Evolutionary conservation across 345 rosid species (phyloP), one percentile per base, ranked within the genome.

Genomic region (Brassica cretica): DNA sequence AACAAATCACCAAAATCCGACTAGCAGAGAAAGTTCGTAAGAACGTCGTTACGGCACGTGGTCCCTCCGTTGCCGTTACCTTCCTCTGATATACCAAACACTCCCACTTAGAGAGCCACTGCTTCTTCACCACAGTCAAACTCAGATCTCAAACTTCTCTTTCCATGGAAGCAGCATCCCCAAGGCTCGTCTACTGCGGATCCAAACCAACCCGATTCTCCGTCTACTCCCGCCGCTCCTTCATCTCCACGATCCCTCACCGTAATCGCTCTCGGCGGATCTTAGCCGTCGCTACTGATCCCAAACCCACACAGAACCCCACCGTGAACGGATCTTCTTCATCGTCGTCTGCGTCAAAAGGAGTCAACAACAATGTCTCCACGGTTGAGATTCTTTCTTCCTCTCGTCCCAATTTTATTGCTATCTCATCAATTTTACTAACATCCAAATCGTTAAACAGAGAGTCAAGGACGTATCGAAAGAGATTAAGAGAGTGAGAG

Each of bases 401-500:
- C n/a, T 51, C 64, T 69, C 14, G 4, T 46, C 69, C 15, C n/a
- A 19, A 24, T 56, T 55, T 25, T 29, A 59, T 24, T 25, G 29
- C 29, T 25, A 3, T 25, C 29, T 25, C 29, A 25, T 12, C 30
- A 0, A 10, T 9, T 21, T 21, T 19, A 14, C 8, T 15, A 21
- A 53, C 30, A 8, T 6, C 46, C 3, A 6, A 14, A n/a, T 66
- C 3, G 44, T 78, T 37, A 60, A 68, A 41, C 88, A 94, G 97
- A 90, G 95, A 72, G 83, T 94, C 35, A 89, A 85, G 44, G 97
- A 89, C 21, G 95, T 94, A 60, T 94, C 98, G 0, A 82, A 84
- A 85, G 98, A 94, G 84, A 94, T 94, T 11, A 88, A 92, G 76
- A 84, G 97, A 75, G 92, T 92, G 63, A 86, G 97, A 76, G 97